These are phyloP conservation scores for Cicer chorassanicum DNA, from an alignment of 306 rosid species.

Conservation along the genomic window DNA sequence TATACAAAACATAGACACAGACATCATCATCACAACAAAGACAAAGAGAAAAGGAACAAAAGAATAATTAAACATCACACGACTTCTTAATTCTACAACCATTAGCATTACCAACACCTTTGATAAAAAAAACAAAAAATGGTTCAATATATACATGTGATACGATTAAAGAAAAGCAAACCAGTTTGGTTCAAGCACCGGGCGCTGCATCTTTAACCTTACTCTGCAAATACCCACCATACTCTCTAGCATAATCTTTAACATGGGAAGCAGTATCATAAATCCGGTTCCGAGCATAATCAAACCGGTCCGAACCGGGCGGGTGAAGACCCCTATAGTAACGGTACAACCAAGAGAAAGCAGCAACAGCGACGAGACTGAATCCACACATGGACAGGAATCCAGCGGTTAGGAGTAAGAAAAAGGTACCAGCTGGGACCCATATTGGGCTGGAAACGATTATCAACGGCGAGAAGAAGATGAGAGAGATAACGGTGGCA, in stretches of 20 bases:
- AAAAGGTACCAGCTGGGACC: slow-evolving; percentile 56
- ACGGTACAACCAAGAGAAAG: slow-evolving; percentile 66
- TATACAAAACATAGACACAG: neutral
- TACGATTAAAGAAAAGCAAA: neutral
- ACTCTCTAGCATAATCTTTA: slow-evolving; percentile 84
- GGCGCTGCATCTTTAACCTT: slow-evolving; percentile 91
- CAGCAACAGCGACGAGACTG: slow-evolving; percentile 45
- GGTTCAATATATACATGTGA: slow-evolving; percentile 7
- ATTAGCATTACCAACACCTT: neutral
- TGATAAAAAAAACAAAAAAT: neutral
- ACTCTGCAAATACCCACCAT: slow-evolving; percentile 79
- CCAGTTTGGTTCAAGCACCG: slow-evolving; percentile 61
- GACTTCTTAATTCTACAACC: neutral
- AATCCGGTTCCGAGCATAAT: slow-evolving; percentile 73
- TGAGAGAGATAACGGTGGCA: slow-evolving; percentile 46
- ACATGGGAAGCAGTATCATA: slow-evolving; percentile 83
- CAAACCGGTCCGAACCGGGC: slow-evolving; percentile 76
- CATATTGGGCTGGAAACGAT: slow-evolving; percentile 73
- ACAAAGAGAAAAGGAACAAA: neutral
- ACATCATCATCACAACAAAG: neutral
- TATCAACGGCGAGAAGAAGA: slow-evolving; percentile 63
- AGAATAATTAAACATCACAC: neutral
- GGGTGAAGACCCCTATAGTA: slow-evolving; percentile 79
- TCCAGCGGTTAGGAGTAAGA: slow-evolving; percentile 49
- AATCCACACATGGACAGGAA: slow-evolving; percentile 60